phyloP scores from a whole-genome alignment of 208 protist species.

The Trypanosoma platydactyli region DNA sequence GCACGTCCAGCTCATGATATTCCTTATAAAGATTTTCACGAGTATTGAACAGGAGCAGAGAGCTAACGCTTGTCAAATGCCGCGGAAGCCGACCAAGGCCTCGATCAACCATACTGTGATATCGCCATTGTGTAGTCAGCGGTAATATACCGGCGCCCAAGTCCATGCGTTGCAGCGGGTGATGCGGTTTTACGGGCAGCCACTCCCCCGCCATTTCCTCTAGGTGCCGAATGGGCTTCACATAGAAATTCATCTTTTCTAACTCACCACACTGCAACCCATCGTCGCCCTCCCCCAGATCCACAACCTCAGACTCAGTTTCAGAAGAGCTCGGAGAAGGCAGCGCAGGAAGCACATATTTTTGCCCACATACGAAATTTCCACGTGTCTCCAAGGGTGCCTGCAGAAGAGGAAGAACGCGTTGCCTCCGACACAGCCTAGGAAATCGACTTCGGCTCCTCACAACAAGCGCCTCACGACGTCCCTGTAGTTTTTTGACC shows the following conservation, averaged over 20 bases:
- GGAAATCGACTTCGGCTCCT: conserved; percentile 29
- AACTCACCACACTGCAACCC: not conserved
- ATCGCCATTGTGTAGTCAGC: conserved; percentile 15
- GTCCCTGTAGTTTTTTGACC: conserved; percentile 30
- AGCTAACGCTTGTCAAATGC: conserved; percentile 31
- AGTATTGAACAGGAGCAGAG: conserved; percentile 39
- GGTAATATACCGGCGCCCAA: conserved; percentile 23
- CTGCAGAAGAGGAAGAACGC: conserved; percentile 11
- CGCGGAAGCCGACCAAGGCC: conserved; percentile 31
- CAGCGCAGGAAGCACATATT: conserved; percentile 15
- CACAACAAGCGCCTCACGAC: conserved; percentile 31
- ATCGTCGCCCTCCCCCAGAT: not conserved
- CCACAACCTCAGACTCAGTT: conserved; percentile 4
- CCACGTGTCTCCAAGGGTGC: conserved; percentile 11
- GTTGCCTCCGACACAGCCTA: not conserved
- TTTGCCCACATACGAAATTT: not conserved
- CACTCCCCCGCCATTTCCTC: conserved; percentile 20
- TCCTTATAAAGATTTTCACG: conserved; percentile 40
- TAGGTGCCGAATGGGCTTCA: conserved; percentile 20
- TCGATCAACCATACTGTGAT: conserved; percentile 26
- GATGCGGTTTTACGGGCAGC: conserved; percentile 17
- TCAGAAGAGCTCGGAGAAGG: not conserved
- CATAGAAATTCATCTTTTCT: conserved; percentile 13
- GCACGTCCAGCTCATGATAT: conserved; percentile 39
- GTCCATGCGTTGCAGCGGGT: conserved; percentile 19